Percentiles rank a stretch among this genome's conserved stretches.
phyloP scores from a whole-genome alignment of 768 basidiomycete genomes.

The Omphalotus guepiniiformis region DNA sequence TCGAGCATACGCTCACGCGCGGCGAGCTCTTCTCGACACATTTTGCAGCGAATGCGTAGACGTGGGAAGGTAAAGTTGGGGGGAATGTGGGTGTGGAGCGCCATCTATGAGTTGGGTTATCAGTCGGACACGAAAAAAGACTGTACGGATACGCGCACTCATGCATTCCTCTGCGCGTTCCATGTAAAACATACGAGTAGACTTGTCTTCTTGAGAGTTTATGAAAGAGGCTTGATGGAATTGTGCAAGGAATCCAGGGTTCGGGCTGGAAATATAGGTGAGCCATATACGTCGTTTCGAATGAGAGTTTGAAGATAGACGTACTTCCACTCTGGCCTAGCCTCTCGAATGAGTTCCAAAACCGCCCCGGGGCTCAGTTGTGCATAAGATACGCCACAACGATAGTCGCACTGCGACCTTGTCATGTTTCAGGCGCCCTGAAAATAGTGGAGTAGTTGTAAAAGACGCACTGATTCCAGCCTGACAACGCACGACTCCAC shows the following conservation, averaged over 20 bases:
- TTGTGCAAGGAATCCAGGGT: conserved; percentile 76
- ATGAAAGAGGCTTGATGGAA: conserved; percentile 72
- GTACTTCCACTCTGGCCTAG: conserved; percentile 70
- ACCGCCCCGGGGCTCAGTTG: conserved; percentile 56
- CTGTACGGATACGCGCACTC: conserved; percentile 45
- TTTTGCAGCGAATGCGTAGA: conserved; percentile 80
- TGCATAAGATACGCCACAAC: conserved; percentile 90
- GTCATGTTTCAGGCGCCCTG: conserved; percentile 6
- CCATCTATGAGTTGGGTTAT: conserved; percentile 50
- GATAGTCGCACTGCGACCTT: conserved; percentile 81
- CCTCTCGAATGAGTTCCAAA: conserved; percentile 60
- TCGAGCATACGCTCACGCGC: conserved; percentile 89
- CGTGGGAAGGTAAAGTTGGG: conserved; percentile 70
- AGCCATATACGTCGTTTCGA: neutral
- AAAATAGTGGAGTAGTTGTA: no score
- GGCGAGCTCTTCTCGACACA: conserved; percentile 82
- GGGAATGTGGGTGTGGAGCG: conserved; percentile 59
- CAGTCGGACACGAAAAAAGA: conserved; percentile 4
- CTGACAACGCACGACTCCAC: conserved; percentile 87
- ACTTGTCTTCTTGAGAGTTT: conserved; percentile 62
- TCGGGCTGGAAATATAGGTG: conserved; percentile 56
- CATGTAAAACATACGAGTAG: conserved; percentile 79
- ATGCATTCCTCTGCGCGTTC: conserved; percentile 72
- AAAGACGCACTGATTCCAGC: conserved; percentile 80
- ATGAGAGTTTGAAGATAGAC: neutral